Evolutionary conservation across 164 flowering plant genomes (phyloP), one percentile per base, ranked within the genome.

Genomic region (Nymphaea thermarum): DNA sequence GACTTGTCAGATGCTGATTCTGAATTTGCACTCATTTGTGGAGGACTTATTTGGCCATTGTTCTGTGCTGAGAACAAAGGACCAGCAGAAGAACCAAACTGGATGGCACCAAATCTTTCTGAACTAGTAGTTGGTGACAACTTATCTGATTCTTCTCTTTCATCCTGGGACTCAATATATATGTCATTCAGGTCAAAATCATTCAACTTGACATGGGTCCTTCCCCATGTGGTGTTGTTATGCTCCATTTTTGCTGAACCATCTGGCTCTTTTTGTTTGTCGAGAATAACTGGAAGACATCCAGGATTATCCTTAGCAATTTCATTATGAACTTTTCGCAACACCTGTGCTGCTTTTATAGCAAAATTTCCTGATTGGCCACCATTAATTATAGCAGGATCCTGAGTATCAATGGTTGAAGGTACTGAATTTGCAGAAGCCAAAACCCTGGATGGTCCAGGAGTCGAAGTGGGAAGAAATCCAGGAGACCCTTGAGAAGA

Each of bases 291-390:
- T 25, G 36, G 36, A 51, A 15, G 57, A 51, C 57, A 51, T 51
- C 14, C 53, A 45, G 1, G 55, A 6, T 12, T 51, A 66, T 66
- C 45, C 42, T 43, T 25, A 47, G 53, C 4, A 42, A 16, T 45
- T 43, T 12, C 67, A 43, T 65, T 68, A 75, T 14, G 43, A 64
- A 62, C 16, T 25, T 59, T 73, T 60, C 71, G 70, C 57, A 71
- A 74, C 6, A 45, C 78, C 60, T 73, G 57, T 44, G 72, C 77
- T 70, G 73, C 67, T 16, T 55, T 64, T 65, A 75, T 65, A 45
- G 14, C 44, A 43, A 43, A 15, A 51, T 51, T 10, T 8, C 15
- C 57, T 51, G 15, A 41, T 43, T 16, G 62, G 17, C 60, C 57
- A 17, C 65, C 44, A 25, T 65, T 71, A n/a, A 60, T 64, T 51